Conservation (phyloP, 129 eudicot species). For the Flaveria sonorensis region DNA sequence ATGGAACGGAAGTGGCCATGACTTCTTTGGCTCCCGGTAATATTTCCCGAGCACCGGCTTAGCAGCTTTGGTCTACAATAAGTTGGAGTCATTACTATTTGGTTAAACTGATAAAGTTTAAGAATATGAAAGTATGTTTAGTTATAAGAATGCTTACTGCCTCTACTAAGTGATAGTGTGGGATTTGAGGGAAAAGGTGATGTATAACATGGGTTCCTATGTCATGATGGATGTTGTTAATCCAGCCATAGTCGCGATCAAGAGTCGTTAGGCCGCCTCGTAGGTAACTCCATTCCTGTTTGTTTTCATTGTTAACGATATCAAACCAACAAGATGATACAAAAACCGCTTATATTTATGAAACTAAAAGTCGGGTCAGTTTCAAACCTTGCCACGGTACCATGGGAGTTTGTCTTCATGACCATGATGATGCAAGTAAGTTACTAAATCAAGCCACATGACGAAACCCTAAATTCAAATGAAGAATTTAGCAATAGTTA, state of each 20-base stretch:
- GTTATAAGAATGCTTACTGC: slow-evolving; percentile 53
- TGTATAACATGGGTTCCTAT: slow-evolving; percentile 97
- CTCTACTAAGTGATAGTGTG: slow-evolving; percentile 88
- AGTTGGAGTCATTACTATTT: background rate
- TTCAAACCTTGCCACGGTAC: slow-evolving; percentile 88
- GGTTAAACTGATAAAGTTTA: background rate
- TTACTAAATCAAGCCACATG: slow-evolving; percentile 82
- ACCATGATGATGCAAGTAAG: slow-evolving; percentile 95
- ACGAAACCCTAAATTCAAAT: slow-evolving; percentile 59
- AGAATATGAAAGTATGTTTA: background rate
- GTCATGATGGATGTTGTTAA: slow-evolving; percentile 95
- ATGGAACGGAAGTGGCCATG: slow-evolving; percentile 67
- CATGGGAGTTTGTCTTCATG: slow-evolving; percentile 88
- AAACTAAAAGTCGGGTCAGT: slow-evolving; percentile 8
- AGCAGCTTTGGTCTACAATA: slow-evolving; percentile 72
- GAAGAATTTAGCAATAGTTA: slow-evolving; percentile 6
- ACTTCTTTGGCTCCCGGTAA: slow-evolving; percentile 66
- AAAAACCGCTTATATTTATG: background rate
- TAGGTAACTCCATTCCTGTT: slow-evolving; percentile 94
- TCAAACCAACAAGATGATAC: background rate
- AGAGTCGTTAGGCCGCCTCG: slow-evolving; percentile 95
- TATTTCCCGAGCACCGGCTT: slow-evolving; percentile 84
- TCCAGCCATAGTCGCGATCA: slow-evolving; percentile 97
- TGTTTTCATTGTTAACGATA: slow-evolving; percentile 3
- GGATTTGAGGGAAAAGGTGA: slow-evolving; percentile 99